Percentiles rank a stretch among this genome's conserved stretches.
Conservation (phyloP, 1,284 basidiomycete species). For the Hemileia vastatrix region DNA sequence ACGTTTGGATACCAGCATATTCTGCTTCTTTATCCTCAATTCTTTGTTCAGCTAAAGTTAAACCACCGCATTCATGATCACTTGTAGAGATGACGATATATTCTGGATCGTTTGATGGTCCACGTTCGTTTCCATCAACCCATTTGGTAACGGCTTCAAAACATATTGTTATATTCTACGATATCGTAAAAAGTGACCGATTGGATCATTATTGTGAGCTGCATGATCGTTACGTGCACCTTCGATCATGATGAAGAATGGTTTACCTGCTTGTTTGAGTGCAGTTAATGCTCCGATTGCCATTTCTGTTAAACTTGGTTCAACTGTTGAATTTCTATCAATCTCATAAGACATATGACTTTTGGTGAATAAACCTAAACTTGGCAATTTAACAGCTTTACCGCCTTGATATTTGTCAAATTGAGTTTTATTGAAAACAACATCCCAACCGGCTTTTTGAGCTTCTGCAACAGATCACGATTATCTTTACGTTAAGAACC, state of each 20-base stretch:
- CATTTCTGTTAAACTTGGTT: constrained; percentile 43
- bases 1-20: constrained; percentile 40
- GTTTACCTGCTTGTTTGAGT: too few species aligned
- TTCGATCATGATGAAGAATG: constrained; percentile 45
- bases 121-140: constrained; percentile 36
- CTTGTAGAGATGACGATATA: constrained; percentile 36
- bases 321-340: constrained; percentile 36
- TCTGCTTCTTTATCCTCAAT: constrained; percentile 23
- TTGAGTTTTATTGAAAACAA: constrained; percentile 31
- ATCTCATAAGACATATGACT: constrained; percentile 43
- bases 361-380: constrained; percentile 33
- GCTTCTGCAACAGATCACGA: constrained; percentile 37
- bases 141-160: too few species aligned
- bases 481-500: constrained; percentile 34
- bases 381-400: constrained; percentile 26
- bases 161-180: constrained; percentile 36
- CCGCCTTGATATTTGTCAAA: constrained; percentile 34
- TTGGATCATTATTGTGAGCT: constrained; percentile 41
- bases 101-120: too few species aligned
- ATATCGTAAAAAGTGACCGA: constrained; percentile 41
- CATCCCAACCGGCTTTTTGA: constrained; percentile 31
- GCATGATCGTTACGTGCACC: too few species aligned
- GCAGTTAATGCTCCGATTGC: constrained; percentile 37
- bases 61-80: constrained; percentile 41
- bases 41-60: too few species aligned